Evolutionary conservation across 352 stramenopile species (phyloP).

Genomic region (Thalassiosira exigua): DNA sequence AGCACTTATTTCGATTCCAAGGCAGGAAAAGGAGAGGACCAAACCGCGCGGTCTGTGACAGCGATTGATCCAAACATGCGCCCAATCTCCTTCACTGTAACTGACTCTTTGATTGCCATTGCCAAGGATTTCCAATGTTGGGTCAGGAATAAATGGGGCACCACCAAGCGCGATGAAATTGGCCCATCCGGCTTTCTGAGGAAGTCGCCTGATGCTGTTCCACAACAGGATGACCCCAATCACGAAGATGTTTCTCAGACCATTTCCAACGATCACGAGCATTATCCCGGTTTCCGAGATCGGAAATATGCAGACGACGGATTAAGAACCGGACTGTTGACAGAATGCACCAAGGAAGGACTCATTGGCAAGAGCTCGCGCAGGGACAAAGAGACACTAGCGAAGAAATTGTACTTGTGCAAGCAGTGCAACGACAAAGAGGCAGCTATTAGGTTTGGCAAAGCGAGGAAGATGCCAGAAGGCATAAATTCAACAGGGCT

Average conservation of each 20-base stretch:
- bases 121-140: constrained; percentile 11
- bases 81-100: background rate
- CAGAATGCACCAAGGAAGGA: constrained; percentile 9
- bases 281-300: background rate
- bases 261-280: background rate
- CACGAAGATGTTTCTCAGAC: background rate
- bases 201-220: background rate
- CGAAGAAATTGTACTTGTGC: constrained; percentile 24
- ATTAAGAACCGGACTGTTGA: constrained; percentile 1
- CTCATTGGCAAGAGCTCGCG: constrained; percentile 11
- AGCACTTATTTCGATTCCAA: background rate
- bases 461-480: constrained; percentile 8
- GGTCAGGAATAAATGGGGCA: constrained; percentile 18
- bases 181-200: constrained; percentile 14
- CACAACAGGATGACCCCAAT: constrained; percentile 6
- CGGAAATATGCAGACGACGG: constrained; percentile 14
- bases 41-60: background rate
- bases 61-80: constrained; percentile 18
- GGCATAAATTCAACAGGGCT: constrained; percentile 10
- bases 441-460: background rate
- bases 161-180: constrained; percentile 7
- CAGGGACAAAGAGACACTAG: constrained; percentile 20
- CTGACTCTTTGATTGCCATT: background rate
- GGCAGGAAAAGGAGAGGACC: background rate
- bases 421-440: background rate